Evolutionary conservation across 2,329 filamentous ascomycete species (phyloP), one percentile per base, ranked within the genome.

Genomic region (Huntiella omanensis): DNA sequence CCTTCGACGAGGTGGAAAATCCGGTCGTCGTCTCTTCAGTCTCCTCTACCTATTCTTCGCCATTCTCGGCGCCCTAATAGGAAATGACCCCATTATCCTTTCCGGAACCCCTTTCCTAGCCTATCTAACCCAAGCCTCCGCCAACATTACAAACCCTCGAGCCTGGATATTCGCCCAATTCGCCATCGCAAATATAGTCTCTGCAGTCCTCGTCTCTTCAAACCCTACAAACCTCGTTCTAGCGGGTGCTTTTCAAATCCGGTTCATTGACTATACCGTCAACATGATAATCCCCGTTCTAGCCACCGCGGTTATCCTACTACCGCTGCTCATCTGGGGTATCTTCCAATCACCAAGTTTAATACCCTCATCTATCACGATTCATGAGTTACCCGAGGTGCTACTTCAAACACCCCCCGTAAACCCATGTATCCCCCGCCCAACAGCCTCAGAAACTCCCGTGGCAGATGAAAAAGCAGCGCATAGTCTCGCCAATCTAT

Each of bases 171-270:
- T 75, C 53, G 73, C 71, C 2, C 80, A 85, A 49, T 84, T 84
- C 48, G 71, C 80, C 12, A 59, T 83, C 1, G 79, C 79, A 44
- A 84, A 84, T 51, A 80, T 84, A 41, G 75, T 75, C 2, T 84
- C 80, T 0, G 79, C 81, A 0, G 81, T 84, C 17, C 64, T 86
- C 10, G 81, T 86, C 7, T 84, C 80, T 0, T 84, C 80, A 0
- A 85, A 85, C 50, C 81, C 81, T 0, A 84, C 81, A 2, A 85
- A 85, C 47, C 68, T 84, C 5, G 80, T 84, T 0, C 67, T 84
- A 0, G 78, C 80, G 0, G 79, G 80, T 3, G 80, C 80, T 2
- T 84, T 84, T 55, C 55, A 71, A 3, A 77, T 84, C 62, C 78
- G 70, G 43, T 84, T 84, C 57, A 73, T 84, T 55, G 66, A 72